These are phyloP conservation scores for Solanum gandarillasii DNA, from an alignment of 257 asterid species.

Conservation along the genomic window DNA sequence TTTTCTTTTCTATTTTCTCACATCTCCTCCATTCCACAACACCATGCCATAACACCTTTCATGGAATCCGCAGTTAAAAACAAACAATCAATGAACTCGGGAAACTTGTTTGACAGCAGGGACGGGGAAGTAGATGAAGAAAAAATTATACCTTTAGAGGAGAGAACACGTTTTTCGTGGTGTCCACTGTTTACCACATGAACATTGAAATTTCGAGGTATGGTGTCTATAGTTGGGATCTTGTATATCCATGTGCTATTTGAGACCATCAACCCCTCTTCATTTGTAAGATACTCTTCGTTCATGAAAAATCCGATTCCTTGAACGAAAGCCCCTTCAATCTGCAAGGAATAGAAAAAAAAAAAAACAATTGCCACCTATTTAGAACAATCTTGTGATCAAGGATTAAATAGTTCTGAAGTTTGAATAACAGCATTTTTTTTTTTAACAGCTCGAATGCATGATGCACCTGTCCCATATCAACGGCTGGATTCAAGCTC, in stretches of 20 bases:
- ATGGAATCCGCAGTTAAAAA: not conserved
- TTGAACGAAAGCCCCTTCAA: conserved; percentile 85
- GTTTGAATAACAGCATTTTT: not conserved
- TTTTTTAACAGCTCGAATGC: not conserved
- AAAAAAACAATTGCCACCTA: not conserved
- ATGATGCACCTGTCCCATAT: conserved; percentile 55
- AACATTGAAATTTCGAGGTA: conserved; percentile 55
- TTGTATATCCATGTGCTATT: conserved; percentile 75
- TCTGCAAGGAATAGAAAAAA: conserved; percentile 16
- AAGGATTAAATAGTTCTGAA: not conserved
- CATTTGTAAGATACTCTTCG: conserved; percentile 54
- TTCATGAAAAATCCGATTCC: conserved; percentile 83
- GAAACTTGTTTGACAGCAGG: not conserved
- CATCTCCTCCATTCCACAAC: not conserved
- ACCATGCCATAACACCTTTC: not conserved
- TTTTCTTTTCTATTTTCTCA: not conserved
- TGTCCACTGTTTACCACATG: conserved; percentile 56
- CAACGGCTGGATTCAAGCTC: conserved; percentile 73
- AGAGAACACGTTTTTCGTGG: conserved; percentile 53
- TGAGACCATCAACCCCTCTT: conserved; percentile 37
- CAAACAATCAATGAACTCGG: not conserved
- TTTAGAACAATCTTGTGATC: not conserved
- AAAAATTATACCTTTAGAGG: conserved; percentile 52
- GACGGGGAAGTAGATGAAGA: not conserved
- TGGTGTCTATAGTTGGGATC: conserved; percentile 72